Evolutionary conservation across 2,329 filamentous ascomycete genomes (phyloP).

Genomic region (Fusarium chuoi): DNA sequence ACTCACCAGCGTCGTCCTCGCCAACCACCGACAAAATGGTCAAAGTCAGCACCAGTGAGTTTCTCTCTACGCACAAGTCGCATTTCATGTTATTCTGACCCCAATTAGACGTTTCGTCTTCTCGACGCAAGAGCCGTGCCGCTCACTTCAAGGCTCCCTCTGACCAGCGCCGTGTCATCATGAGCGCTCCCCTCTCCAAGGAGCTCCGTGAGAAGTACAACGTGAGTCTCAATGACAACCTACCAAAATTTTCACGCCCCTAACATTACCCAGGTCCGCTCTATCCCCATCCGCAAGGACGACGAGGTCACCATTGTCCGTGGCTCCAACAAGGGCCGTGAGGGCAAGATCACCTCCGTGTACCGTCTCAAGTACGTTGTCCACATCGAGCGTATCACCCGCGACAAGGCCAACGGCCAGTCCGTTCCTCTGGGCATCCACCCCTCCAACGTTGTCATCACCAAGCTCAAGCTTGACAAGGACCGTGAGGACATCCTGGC

Average conservation of each 20-base stretch:
- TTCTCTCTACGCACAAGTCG: neutral
- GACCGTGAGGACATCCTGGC: conserved; percentile 90
- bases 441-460: conserved; percentile 97
- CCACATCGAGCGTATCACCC: conserved; percentile 95
- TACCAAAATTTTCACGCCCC: neutral
- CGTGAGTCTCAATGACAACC: conserved; percentile 64
- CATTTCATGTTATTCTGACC: neutral
- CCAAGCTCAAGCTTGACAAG: conserved; percentile 98
- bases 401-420: conserved; percentile 98
- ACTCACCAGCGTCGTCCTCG: conserved; percentile 39
- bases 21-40: conserved; percentile 67
- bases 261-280: conserved; percentile 75
- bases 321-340: conserved; percentile 94
- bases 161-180: conserved; percentile 93
- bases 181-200: conserved; percentile 95
- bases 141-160: conserved; percentile 97
- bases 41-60: conserved; percentile 73
- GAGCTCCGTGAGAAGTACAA: conserved; percentile 99
- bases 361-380: conserved; percentile 99
- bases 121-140: conserved; percentile 98
- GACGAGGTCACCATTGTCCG: conserved; percentile 94
- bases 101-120: conserved; percentile 71
- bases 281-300: conserved; percentile 97
- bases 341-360: conserved; percentile 97
- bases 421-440: conserved; percentile 93